Conservation (phyloP, 768 basidiomycete species). For the Butyriboletus loyo region DNA sequence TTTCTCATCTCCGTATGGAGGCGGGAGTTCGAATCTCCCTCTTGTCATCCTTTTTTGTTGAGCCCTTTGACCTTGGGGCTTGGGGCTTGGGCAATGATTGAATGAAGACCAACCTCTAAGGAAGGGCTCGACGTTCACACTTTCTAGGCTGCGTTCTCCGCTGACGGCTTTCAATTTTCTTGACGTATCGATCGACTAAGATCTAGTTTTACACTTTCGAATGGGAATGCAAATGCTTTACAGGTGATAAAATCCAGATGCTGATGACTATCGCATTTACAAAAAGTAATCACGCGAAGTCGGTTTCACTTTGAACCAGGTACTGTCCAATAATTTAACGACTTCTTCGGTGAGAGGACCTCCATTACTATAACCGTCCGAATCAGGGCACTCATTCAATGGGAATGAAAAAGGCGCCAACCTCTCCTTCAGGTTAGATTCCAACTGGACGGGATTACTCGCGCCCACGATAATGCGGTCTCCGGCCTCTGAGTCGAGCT, state of each 20-base stretch:
- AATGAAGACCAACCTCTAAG: too few species aligned
- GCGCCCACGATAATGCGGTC: slow-evolving; percentile 39
- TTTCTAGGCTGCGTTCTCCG: neutral
- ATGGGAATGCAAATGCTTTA: neutral
- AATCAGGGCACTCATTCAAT: neutral
- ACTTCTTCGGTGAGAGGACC: slow-evolving; percentile 6
- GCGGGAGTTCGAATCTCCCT: slow-evolving; percentile 36
- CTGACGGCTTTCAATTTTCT: neutral
- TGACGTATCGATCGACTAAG: neutral
- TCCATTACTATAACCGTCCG: neutral
- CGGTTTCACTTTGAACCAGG: slow-evolving; percentile 7
- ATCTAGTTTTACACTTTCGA: too few species aligned
- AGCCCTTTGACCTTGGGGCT: too few species aligned
- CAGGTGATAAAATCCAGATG: neutral
- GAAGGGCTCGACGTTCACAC: neutral
- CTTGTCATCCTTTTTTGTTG: slow-evolving; percentile 29
- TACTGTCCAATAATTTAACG: neutral
- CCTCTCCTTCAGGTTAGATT: slow-evolving; percentile 21
- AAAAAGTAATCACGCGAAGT: neutral
- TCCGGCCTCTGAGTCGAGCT: slow-evolving; percentile 10
- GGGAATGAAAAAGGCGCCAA: neutral
- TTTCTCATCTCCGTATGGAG: slow-evolving; percentile 33
- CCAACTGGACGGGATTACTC: slow-evolving; percentile 33
- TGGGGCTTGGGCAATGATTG: too few species aligned
- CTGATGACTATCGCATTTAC: neutral